Conservation (phyloP, 495 filamentous ascomycete species). For the Sphaerosporella brunnea region DNA sequence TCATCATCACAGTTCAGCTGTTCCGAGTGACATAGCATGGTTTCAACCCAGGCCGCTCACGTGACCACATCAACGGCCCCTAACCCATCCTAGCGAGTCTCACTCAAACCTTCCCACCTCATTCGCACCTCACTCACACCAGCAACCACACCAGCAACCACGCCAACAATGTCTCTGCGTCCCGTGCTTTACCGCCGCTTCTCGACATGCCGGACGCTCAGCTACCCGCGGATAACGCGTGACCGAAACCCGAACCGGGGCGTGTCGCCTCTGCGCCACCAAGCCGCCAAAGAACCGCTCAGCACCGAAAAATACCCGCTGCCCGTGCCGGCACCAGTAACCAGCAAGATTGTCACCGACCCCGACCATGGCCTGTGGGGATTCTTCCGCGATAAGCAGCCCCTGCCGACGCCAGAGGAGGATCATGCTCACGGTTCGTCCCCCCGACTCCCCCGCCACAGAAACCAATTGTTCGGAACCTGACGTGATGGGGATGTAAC, state of each 20-base stretch:
- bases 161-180: no score
- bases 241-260: slow-evolving; percentile 58
- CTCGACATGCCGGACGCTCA: not conserved
- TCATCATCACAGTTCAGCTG: no score
- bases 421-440: slow-evolving; percentile 45
- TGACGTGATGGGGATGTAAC: not conserved
- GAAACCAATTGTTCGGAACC: not conserved
- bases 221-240: slow-evolving; percentile 28
- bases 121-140: not conserved
- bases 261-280: slow-evolving; percentile 59
- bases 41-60: no score
- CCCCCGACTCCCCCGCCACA: no score
- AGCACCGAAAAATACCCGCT: slow-evolving; percentile 54
- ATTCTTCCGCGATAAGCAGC: slow-evolving; percentile 57
- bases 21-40: no score
- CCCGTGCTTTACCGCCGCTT: no score
- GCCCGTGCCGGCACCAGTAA: slow-evolving; percentile 41
- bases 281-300: slow-evolving; percentile 52
- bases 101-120: no score
- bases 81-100: no score
- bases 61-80: no score
- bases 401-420: slow-evolving; percentile 50
- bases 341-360: slow-evolving; percentile 39
- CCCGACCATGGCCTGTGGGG: slow-evolving; percentile 79
- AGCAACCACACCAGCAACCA: not conserved